These are phyloP conservation scores for Skeletonema menzelii DNA, from an alignment of 108 stramenopile genomes.

Conservation along the genomic window DNA sequence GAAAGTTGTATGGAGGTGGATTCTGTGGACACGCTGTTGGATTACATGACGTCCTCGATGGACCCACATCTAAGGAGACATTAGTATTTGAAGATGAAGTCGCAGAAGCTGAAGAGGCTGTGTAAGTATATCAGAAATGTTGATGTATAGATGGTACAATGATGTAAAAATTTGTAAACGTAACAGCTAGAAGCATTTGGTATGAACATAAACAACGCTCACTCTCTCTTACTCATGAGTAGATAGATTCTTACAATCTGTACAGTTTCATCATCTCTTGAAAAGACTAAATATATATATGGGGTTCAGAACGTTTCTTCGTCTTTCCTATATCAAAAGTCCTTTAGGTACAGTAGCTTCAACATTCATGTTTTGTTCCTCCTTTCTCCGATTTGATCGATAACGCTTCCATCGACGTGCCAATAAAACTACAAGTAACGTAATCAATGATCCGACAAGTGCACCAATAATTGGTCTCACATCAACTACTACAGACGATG, in stretches of 20 bases:
- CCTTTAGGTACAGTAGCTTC: neutral
- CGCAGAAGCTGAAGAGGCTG: no score
- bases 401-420: neutral
- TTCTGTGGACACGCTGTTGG: conserved; percentile 32
- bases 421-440: neutral
- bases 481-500: neutral
- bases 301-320: neutral
- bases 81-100: no score
- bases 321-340: neutral
- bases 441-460: neutral
- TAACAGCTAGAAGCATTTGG: no score
- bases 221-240: no score
- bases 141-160: no score
- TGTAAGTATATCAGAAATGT: no score
- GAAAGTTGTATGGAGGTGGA: conserved; percentile 27
- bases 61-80: conserved; percentile 22
- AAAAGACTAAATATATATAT: no score
- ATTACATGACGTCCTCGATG: conserved; percentile 36
- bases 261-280: no score
- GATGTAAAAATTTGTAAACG: no score
- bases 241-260: no score
- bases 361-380: neutral
- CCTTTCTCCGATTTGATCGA: neutral
- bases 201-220: no score
- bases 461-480: neutral